A percentile compares a stretch with the other conserved stretches of the same genome.
phyloP scores from a whole-genome alignment of 2,329 filamentous ascomycete genomes.

The Cladophialophora immunda region DNA sequence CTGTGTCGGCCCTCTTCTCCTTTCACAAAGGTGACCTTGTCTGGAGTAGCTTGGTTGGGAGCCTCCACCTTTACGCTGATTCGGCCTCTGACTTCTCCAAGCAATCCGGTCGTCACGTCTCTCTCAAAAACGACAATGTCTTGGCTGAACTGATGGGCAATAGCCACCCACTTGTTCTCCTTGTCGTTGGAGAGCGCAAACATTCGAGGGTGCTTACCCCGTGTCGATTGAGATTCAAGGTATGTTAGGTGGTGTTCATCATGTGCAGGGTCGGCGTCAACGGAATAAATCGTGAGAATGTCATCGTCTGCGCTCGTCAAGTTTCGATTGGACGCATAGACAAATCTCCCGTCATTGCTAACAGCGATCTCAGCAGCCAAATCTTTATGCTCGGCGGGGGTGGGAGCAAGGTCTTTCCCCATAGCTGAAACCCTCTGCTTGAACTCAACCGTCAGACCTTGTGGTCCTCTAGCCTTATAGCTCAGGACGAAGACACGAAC shows the following conservation, averaged over 20 bases:
- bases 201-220: constrained; percentile 23
- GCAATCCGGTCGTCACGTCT: constrained; percentile 12
- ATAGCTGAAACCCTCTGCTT: constrained; percentile 21
- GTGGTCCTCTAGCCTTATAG: background rate
- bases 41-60: constrained; percentile 12
- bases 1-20: background rate
- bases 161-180: constrained; percentile 24
- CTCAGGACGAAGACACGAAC: constrained; percentile 18
- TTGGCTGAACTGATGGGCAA: constrained; percentile 24
- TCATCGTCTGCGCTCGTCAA: constrained; percentile 15
- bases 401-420: constrained; percentile 18
- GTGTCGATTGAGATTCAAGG: constrained; percentile 3
- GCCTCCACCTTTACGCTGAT: constrained; percentile 14
- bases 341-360: constrained; percentile 28
- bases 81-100: constrained; percentile 23
- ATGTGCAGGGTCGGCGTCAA: constrained; percentile 20
- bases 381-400: constrained; percentile 15
- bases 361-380: constrained; percentile 27
- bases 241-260: constrained; percentile 23
- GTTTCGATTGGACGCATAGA: constrained; percentile 30
- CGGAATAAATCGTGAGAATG: constrained; percentile 20
- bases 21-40: constrained; percentile 17
- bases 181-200: constrained; percentile 26
- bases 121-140: constrained; percentile 27
- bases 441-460: constrained; percentile 10